Conservation (phyloP, 2,329 filamentous ascomycete species). For the Aspergillus sp. region DNA sequence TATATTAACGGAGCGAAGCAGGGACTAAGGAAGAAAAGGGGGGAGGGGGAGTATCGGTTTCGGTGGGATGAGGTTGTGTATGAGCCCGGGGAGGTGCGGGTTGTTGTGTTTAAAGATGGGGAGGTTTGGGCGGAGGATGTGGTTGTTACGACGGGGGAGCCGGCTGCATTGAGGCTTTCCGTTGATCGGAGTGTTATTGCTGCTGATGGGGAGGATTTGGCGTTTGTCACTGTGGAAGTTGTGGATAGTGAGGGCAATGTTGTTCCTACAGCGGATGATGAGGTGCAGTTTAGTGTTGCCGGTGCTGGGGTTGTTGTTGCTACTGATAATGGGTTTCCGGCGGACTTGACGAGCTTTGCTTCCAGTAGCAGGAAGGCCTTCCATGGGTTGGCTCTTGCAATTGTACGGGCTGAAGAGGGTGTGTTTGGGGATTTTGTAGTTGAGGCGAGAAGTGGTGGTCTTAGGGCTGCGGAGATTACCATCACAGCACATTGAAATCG, state of each 20-base stretch:
- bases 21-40: not conserved
- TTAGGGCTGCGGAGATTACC: not conserved
- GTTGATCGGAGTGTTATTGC: not conserved
- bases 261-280: not conserved
- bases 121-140: conserved; percentile 1
- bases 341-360: conserved; percentile 1
- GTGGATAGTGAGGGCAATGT: not conserved
- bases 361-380: not conserved
- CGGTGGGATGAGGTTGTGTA: conserved; percentile 9
- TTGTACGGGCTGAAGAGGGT: not conserved
- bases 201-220: conserved; percentile 5
- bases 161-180: not conserved
- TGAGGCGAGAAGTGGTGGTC: not conserved
- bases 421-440: not conserved
- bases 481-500: too few relatives aligned
- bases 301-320: conserved; percentile 3
- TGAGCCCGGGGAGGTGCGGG: not conserved
- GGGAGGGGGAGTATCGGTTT: not conserved
- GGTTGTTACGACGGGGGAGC: not conserved
- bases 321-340: conserved; percentile 7
- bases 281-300: not conserved
- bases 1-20: conserved; percentile 1
- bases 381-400: not conserved
- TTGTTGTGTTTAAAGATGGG: conserved; percentile 4
- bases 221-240: conserved; percentile 1